phyloP scores from a whole-genome alignment of 208 protist species.

The Phytomonas francai region DNA sequence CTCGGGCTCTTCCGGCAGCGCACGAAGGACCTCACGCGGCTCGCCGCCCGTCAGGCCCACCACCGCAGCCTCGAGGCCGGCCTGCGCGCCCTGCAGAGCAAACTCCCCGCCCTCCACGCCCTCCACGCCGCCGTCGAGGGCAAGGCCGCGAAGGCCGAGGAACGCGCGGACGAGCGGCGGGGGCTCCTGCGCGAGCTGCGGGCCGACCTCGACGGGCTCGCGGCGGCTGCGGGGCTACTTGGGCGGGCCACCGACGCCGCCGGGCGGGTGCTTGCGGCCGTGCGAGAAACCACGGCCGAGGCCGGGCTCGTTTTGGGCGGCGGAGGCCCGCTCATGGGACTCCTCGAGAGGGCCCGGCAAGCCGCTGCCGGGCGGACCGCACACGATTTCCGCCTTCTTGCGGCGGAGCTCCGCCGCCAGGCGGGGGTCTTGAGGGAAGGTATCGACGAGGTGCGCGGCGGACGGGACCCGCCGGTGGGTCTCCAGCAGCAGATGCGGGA shows the following conservation, averaged over 20 bases:
- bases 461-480: too few species aligned
- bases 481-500: too few species aligned
- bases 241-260: not conserved
- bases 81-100: slow-evolving; percentile 49
- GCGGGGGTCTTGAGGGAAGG: too few species aligned
- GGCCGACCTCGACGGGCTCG: too few species aligned
- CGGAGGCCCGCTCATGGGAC: too few species aligned
- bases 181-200: too few species aligned
- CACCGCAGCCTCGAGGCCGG: slow-evolving; percentile 15
- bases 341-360: too few species aligned
- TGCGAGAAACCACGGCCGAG: not conserved
- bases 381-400: too few species aligned
- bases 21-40: slow-evolving; percentile 70
- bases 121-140: slow-evolving; percentile 69
- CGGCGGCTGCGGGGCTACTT: not conserved
- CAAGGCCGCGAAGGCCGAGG: slow-evolving; percentile 85
- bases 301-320: too few species aligned
- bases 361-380: too few species aligned
- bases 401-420: too few species aligned
- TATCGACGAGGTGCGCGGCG: too few species aligned
- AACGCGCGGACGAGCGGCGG: slow-evolving; percentile 32
- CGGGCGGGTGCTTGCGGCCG: not conserved
- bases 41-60: slow-evolving; percentile 19
- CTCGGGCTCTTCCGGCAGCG: slow-evolving; percentile 76
- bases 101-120: slow-evolving; percentile 68